Conservation (phyloP, 495 filamentous ascomycete species). For the Xylaria telfairii region DNA sequence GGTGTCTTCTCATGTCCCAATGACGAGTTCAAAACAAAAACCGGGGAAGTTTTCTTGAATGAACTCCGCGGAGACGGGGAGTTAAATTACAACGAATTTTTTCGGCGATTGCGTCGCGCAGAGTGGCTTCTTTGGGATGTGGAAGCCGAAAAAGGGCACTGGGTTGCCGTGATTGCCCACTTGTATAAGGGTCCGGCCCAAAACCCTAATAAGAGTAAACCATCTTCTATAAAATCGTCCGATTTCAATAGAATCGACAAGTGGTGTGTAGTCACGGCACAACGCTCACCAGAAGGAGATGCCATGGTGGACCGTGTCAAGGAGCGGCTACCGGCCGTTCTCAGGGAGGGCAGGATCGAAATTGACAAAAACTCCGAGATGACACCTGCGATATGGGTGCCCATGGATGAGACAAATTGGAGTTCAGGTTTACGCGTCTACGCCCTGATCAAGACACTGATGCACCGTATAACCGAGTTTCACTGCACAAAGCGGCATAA, state of each 20-base stretch:
- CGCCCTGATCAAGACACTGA: constrained; percentile 18
- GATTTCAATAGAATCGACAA: constrained; percentile 11
- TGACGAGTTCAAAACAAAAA: background rate
- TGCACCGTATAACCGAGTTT: constrained; percentile 20
- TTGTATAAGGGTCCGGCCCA: constrained; percentile 1
- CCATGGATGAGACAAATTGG: constrained; percentile 13
- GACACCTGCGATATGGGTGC: constrained; percentile 5
- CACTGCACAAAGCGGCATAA: background rate
- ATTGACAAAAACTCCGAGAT: constrained; percentile 10
- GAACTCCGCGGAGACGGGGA: constrained; percentile 10
- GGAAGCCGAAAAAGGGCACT: constrained; percentile 15
- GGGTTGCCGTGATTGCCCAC: constrained; percentile 20
- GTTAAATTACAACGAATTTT: constrained; percentile 20
- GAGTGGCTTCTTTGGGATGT: constrained; percentile 23
- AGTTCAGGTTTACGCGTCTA: constrained; percentile 12
- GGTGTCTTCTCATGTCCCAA: constrained; percentile 15
- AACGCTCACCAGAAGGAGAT: constrained; percentile 1
- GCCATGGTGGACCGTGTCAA: constrained; percentile 16
- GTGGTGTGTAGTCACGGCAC: constrained; percentile 19
- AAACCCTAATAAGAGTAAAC: constrained; percentile 12
- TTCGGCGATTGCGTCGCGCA: constrained; percentile 18
- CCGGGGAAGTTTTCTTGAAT: background rate
- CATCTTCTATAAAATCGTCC: background rate
- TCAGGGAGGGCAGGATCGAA: background rate
- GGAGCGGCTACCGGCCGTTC: background rate